Base-by-base conservation (phyloP, 2,329 filamentous ascomycete species). In the Alternaria burnsii region DNA sequence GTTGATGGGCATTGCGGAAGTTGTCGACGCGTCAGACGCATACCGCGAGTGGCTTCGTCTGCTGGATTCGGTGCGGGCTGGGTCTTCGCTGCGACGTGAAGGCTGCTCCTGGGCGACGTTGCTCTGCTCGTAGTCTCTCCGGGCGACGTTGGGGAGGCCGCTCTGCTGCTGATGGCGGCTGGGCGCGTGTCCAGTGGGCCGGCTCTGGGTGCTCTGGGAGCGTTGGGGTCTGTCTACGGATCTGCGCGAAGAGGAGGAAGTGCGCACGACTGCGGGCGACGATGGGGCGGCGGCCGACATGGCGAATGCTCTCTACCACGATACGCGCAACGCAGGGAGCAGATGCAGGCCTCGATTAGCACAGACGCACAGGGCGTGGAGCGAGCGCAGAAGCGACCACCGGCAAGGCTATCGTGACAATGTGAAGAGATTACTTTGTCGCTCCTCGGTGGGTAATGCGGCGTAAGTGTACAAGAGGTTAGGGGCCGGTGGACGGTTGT, bases 41-140 rank as follows among this genome's bases (percentile, higher is more conserved):
- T 84, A 83, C 60, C 82, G 80, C 58, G 75, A 66, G 63, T 83
- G 81, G 36, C 76, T 71, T 59, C 79, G 78, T 62, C 84, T 79
- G 74, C 80, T 86, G 68, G 82, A 84, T 70, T 87, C 88, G 77
- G 84, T 82, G 77, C 84, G 86, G 68, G 84, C 79, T 20, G 64
- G 66, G 57, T 92, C 90, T 76, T 87, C 84, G 81, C 85, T 88
- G 80, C 88, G 86, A 55, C 86, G 88, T 80, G 83, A 85, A 53
- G 79, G 69, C 38, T 87, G 82, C 55, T 74, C 66, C 46, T 85
- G 83, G 71, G 87, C 86, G 81, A 91, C 79, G 82, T 89, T 89
- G 71, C 85, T 83, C 71, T 89, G 86, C 80, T 94, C 92, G 82
- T 89, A 89, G 80, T 95, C 91, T 78, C 89, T 85, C 72, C 90